Percentiles rank a stretch among this genome's conserved stretches.
These are phyloP conservation scores for Puccinia polysora DNA, from an alignment of 1,284 basidiomycete genomes.

Conservation along the genomic window DNA sequence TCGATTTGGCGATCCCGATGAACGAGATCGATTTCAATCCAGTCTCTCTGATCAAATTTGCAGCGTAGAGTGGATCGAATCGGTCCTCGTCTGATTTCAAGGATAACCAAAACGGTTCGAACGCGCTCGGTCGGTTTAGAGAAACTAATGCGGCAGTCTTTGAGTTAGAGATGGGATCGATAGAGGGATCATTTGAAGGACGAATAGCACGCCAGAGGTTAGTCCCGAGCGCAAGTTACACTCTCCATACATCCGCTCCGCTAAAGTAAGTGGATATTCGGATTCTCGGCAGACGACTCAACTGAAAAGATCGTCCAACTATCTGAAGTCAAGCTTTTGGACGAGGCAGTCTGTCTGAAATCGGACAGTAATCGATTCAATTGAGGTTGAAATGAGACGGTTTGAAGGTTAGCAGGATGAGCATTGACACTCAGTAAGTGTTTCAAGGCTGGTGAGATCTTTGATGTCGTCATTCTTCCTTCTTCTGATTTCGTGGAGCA, in stretches of 20 bases:
- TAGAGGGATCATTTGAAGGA: not conserved
- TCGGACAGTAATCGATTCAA: slow-evolving; percentile 3
- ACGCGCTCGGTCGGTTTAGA: slow-evolving; percentile 43
- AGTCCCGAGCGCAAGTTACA: no score
- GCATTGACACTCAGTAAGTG: slow-evolving; percentile 20
- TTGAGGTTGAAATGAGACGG: not conserved
- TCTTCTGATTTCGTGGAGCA: no score
- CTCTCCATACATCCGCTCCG: no score
- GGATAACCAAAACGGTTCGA: slow-evolving; percentile 7
- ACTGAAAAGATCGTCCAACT: slow-evolving; percentile 42
- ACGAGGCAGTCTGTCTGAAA: not conserved
- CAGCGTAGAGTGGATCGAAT: slow-evolving; percentile 53
- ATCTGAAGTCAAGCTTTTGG: slow-evolving; percentile 1
- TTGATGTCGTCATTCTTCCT: slow-evolving; percentile 1
- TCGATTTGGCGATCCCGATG: slow-evolving; percentile 79
- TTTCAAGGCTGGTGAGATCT: slow-evolving; percentile 13
- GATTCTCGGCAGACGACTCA: slow-evolving; percentile 1
- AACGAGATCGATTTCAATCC: slow-evolving; percentile 90
- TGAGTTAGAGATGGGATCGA: not conserved
- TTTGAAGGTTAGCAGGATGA: slow-evolving; percentile 22
- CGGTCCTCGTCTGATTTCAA: not conserved
- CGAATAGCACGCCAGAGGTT: no score
- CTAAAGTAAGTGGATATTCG: no score
- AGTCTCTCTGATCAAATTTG: slow-evolving; percentile 82
- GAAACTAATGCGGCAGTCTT: slow-evolving; percentile 43